phyloP scores from a whole-genome alignment of 345 rosid species.

The Erodium maritimum region DNA sequence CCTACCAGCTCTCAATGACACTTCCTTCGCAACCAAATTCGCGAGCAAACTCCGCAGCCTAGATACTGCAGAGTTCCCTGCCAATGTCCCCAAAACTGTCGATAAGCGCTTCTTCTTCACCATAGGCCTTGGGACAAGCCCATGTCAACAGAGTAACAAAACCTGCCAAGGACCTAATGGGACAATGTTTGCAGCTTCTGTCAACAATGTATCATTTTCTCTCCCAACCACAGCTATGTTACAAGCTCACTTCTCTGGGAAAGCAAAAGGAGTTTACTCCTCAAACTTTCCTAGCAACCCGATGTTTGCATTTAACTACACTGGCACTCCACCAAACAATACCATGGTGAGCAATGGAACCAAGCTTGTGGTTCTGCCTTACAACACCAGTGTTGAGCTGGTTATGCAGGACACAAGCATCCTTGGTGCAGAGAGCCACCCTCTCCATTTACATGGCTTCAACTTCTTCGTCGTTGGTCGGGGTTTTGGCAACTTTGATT shows the following conservation, averaged over 20 bases:
- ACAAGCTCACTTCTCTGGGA: conserved; percentile 41
- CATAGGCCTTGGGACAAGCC: conserved; percentile 45
- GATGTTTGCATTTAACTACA: conserved; percentile 33
- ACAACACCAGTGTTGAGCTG: conserved; percentile 47
- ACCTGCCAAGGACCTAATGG: conserved; percentile 65
- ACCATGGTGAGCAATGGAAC: conserved; percentile 51
- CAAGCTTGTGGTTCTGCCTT: conserved; percentile 45
- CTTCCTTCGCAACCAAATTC: conserved; percentile 35
- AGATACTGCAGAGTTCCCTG: conserved; percentile 29
- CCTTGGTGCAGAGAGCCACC: conserved; percentile 68
- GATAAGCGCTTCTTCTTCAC: conserved; percentile 42
- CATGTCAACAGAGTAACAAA: conserved; percentile 33
- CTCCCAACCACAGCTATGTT: conserved; percentile 56
- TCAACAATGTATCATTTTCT: conserved; percentile 47
- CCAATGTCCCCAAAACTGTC: conserved; percentile 44
- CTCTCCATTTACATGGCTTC: conserved; percentile 62
- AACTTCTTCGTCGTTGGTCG: conserved; percentile 61
- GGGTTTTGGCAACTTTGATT: conserved; percentile 56
- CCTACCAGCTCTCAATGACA: conserved; percentile 46
- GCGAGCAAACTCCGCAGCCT: conserved; percentile 38
- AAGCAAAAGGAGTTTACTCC: conserved; percentile 37
- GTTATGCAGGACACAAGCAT: conserved; percentile 61
- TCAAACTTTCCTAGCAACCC: conserved; percentile 37
- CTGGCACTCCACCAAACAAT: conserved; percentile 48
- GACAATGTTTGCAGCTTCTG: conserved; percentile 50